phyloP scores from a whole-genome alignment of 306 rosid genomes.

The Nissolia schottii region DNA sequence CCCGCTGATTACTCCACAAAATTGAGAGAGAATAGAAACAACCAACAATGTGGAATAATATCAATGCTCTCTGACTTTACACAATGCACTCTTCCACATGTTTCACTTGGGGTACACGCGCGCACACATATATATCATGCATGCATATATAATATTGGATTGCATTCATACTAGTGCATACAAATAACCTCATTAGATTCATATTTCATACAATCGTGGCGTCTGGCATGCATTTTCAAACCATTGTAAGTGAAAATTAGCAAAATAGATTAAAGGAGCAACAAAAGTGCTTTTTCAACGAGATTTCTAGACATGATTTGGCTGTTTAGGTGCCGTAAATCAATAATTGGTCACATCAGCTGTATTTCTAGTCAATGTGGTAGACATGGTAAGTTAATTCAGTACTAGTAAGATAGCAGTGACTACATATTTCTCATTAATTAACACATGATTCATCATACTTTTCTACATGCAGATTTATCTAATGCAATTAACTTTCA shows the following conservation, averaged over 20 bases:
- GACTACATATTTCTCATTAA: no score
- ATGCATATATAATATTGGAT: background rate
- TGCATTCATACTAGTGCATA: background rate
- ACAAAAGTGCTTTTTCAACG: background rate
- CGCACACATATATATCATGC: slow-evolving; percentile 13
- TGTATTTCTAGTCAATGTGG: no score
- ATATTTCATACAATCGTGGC: no score
- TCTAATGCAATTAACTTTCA: no score
- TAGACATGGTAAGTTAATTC: no score
- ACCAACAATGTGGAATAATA: slow-evolving; percentile 7
- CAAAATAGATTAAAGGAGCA: background rate
- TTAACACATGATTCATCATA: no score
- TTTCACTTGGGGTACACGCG: background rate
- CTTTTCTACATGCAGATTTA: no score
- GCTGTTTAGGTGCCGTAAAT: no score
- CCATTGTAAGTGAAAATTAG: background rate
- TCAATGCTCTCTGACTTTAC: background rate
- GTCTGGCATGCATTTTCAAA: background rate
- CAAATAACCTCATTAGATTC: background rate
- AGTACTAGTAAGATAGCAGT: no score
- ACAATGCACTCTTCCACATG: background rate
- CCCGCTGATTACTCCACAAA: slow-evolving; percentile 20
- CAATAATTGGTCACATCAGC: no score
- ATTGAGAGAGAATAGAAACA: background rate
- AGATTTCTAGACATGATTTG: no score